These are phyloP conservation scores for Tetratostichococcus sp. DNA, from an alignment of 139 green algal genomes.

Conservation along the genomic window DNA sequence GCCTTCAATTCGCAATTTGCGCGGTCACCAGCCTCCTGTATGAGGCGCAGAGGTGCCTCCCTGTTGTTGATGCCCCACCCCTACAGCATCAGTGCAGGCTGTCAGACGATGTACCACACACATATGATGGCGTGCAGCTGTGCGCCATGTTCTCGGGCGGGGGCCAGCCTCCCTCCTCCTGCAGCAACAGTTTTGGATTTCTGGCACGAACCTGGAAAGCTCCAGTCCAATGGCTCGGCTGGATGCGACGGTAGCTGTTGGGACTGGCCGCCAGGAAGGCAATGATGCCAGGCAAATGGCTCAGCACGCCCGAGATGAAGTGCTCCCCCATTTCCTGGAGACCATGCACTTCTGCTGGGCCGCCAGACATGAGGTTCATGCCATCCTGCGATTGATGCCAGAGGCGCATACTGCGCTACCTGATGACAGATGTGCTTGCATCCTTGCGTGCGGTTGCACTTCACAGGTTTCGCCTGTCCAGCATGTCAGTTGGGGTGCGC, in stretches of 20 bases:
- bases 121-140: too few relatives aligned
- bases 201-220: constrained; percentile 19
- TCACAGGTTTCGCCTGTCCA: too few relatives aligned
- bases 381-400: neutral
- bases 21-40: neutral
- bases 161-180: too few relatives aligned
- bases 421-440: too few relatives aligned
- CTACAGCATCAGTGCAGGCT: neutral
- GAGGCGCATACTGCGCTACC: too few relatives aligned
- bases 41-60: constrained; percentile 40
- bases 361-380: neutral
- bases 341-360: neutral
- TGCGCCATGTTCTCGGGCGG: too few relatives aligned
- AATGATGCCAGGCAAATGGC: constrained; percentile 45
- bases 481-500: too few relatives aligned
- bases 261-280: constrained; percentile 38
- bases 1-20: constrained; percentile 49
- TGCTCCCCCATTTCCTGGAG: constrained; percentile 1
- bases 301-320: constrained; percentile 55
- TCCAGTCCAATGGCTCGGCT: constrained; percentile 43
- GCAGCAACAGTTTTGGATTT: too few relatives aligned
- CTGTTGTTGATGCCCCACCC: constrained; percentile 50
- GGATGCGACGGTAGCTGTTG: constrained; percentile 40
- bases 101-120: too few relatives aligned
- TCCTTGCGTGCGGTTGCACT: too few relatives aligned